phyloP scores from a whole-genome alignment of 2,329 filamentous ascomycete genomes.

The Botrytis fragariae region DNA sequence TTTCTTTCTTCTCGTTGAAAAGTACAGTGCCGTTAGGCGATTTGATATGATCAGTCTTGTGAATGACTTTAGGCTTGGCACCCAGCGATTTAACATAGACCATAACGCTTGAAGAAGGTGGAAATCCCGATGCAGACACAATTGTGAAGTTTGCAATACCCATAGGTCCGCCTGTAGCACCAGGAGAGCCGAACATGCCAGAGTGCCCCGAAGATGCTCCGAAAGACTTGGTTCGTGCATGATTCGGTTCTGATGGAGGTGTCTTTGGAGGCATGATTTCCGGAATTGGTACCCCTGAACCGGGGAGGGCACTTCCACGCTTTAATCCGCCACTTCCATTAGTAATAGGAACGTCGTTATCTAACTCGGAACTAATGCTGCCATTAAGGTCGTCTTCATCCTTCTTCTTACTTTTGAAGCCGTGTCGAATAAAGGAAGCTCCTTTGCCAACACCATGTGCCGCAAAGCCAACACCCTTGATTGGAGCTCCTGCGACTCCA shows the following conservation, averaged over 20 bases:
- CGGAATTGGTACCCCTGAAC: conserved; percentile 14
- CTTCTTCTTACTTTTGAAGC: conserved; percentile 72
- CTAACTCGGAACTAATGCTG: conserved; percentile 40
- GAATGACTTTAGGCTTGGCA: conserved; percentile 71
- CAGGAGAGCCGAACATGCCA: conserved; percentile 50
- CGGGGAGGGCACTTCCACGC: conserved; percentile 26
- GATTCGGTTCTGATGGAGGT: conserved; percentile 32
- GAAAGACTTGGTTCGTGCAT: conserved; percentile 54
- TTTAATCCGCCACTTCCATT: conserved; percentile 32
- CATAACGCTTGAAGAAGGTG: conserved; percentile 73
- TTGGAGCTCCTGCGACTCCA: conserved; percentile 77
- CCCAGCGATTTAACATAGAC: conserved; percentile 66
- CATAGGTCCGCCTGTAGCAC: conserved; percentile 50
- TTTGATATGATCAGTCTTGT: conserved; percentile 92
- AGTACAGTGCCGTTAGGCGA: conserved; percentile 60
- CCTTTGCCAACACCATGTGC: conserved; percentile 71
- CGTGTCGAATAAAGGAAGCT: conserved; percentile 84
- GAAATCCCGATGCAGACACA: conserved; percentile 74
- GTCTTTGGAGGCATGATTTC: conserved; percentile 28
- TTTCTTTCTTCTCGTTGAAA: conserved; percentile 65
- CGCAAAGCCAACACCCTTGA: conserved; percentile 82
- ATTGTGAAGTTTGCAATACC: conserved; percentile 81
- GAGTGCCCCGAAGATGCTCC: conserved; percentile 67
- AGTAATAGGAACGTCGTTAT: conserved; percentile 41
- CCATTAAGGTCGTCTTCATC: conserved; percentile 38